phyloP scores from a whole-genome alignment of 1,284 basidiomycete genomes.

The Inonotus obliquus region DNA sequence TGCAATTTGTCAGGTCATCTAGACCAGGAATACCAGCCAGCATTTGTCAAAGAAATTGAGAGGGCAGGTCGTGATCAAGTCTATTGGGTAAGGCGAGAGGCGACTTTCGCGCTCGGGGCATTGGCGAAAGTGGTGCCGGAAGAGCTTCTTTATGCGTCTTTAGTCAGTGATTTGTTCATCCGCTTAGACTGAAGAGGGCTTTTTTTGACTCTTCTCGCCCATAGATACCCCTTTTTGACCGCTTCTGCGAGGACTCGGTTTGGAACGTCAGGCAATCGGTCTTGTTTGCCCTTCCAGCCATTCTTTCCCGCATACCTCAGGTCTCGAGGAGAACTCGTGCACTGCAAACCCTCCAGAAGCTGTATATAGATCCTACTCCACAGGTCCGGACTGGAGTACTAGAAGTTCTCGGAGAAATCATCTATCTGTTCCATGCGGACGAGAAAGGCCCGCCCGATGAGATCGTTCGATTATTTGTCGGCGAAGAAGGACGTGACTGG shows the following conservation, averaged over 20 bases:
- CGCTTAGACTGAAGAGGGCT: background rate
- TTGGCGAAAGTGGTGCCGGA: slow-evolving; percentile 81
- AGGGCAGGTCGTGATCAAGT: slow-evolving; percentile 74
- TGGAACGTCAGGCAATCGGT: slow-evolving; percentile 90
- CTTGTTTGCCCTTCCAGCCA: slow-evolving; percentile 79
- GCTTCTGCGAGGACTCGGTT: slow-evolving; percentile 63
- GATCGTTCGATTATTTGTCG: slow-evolving; percentile 76
- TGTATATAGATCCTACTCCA: slow-evolving; percentile 65
- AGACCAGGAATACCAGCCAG: slow-evolving; percentile 52
- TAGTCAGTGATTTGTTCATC: slow-evolving; percentile 45
- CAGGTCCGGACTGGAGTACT: slow-evolving; percentile 80
- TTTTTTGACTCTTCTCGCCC: slow-evolving; percentile 1
- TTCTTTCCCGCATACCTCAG: slow-evolving; percentile 63
- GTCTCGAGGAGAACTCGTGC: slow-evolving; percentile 57
- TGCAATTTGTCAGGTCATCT: slow-evolving; percentile 45
- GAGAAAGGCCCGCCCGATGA: slow-evolving; percentile 72
- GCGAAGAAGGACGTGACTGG: slow-evolving; percentile 34
- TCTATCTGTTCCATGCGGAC: slow-evolving; percentile 78
- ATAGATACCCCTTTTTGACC: slow-evolving; percentile 78
- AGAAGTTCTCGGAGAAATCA: slow-evolving; percentile 88
- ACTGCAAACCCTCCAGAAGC: slow-evolving; percentile 53
- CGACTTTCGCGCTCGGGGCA: slow-evolving; percentile 84
- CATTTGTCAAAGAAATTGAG: slow-evolving; percentile 82
- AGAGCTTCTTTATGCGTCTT: slow-evolving; percentile 56
- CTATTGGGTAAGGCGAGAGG: slow-evolving; percentile 86